Conservation (phyloP, 306 rosid species). For the Gastrolobium villosum region DNA sequence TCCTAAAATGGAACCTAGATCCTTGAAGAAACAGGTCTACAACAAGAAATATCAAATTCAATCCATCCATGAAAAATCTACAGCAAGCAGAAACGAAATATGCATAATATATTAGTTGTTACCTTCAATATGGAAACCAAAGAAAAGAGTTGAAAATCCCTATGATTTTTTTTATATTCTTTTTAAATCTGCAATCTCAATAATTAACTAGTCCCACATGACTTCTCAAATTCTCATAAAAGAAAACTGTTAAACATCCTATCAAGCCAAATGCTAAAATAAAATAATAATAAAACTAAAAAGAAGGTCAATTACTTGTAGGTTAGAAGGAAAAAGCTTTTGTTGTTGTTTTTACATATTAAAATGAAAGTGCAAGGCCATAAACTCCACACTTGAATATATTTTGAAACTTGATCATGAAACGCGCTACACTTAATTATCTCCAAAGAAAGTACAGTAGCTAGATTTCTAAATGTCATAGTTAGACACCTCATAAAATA, state of each 20-base stretch:
- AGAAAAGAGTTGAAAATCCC: background rate
- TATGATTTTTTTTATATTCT: no score
- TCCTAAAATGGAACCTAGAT: background rate
- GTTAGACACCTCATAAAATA: conserved; percentile 19
- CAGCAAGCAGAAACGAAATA: background rate
- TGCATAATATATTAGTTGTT: background rate
- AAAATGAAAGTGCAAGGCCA: conserved; percentile 4
- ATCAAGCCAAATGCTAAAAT: background rate
- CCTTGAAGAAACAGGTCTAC: background rate
- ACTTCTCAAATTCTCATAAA: background rate
- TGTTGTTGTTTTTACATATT: background rate
- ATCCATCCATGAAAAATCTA: background rate
- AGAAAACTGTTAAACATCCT: background rate
- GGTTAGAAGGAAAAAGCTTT: background rate
- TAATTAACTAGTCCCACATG: background rate
- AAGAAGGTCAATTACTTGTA: background rate
- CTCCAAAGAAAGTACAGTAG: conserved; percentile 22
- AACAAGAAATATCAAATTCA: background rate
- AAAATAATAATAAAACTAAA: background rate
- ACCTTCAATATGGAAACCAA: background rate
- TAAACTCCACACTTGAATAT: conserved; percentile 2
- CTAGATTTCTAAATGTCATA: conserved; percentile 16
- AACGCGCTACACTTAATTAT: background rate
- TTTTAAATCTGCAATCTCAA: background rate
- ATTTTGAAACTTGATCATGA: conserved; percentile 9